phyloP scores from a whole-genome alignment of 2,329 filamentous ascomycete genomes.

The Ciborinia camelliae region DNA sequence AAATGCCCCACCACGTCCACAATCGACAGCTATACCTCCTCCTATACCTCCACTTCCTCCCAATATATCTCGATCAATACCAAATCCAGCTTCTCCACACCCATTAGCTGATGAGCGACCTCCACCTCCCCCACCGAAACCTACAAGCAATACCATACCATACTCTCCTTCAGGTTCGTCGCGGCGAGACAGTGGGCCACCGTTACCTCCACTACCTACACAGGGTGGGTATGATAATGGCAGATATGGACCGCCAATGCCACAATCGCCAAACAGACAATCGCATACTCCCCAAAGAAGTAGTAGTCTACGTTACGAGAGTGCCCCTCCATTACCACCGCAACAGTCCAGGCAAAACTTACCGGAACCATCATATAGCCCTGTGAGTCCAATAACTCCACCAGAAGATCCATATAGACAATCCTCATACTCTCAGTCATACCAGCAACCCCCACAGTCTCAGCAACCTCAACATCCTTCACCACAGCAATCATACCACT shows the following conservation, averaged over 20 bases:
- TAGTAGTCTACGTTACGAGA: conserved; percentile 36
- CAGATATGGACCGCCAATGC: conserved; percentile 29
- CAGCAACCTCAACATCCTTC: conserved; percentile 20
- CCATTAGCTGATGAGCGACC: conserved; percentile 33
- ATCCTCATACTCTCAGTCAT: conserved; percentile 26
- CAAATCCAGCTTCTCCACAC: conserved; percentile 39
- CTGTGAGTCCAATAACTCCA: conserved; percentile 33
- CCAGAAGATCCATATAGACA: conserved; percentile 27
- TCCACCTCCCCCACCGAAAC: conserved; percentile 38
- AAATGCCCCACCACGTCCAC: conserved; percentile 40
- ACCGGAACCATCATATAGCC: conserved; percentile 30
- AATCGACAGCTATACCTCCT: conserved; percentile 50
- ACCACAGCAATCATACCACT: conserved; percentile 12
- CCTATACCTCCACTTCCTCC: conserved; percentile 70
- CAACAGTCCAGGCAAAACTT: conserved; percentile 31
- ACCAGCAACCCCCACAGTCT: conserved; percentile 26
- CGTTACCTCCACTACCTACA: conserved; percentile 37
- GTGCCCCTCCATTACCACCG: conserved; percentile 33
- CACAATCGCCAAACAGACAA: conserved; percentile 23
- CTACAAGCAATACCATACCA: conserved; percentile 24
- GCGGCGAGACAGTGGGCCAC: conserved; percentile 34
- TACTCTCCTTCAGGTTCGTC: conserved; percentile 23
- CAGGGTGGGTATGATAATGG: conserved; percentile 24
- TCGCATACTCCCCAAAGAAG: conserved; percentile 35
- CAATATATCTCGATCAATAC: conserved; percentile 51